Percentiles rank a stretch among this genome's conserved stretches.
These are phyloP conservation scores for Penicillium canariense DNA, from an alignment of 495 filamentous ascomycete genomes.

Conservation along the genomic window DNA sequence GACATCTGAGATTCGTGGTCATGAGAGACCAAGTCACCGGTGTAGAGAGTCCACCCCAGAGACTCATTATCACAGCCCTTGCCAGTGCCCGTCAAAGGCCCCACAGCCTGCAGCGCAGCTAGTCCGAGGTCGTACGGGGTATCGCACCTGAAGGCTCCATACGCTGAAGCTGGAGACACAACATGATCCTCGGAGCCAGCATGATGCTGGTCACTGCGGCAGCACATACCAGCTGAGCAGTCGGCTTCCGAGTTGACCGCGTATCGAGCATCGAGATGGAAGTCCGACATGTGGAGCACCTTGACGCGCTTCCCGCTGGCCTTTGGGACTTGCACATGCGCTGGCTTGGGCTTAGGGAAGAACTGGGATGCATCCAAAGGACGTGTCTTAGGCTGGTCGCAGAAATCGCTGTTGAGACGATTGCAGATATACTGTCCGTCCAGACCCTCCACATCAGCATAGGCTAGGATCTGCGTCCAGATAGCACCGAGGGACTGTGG, in stretches of 20 bases:
- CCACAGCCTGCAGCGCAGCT: slow-evolving; percentile 56
- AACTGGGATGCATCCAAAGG: slow-evolving; percentile 42
- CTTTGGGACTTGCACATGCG: slow-evolving; percentile 36
- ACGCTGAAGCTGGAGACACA: slow-evolving; percentile 49
- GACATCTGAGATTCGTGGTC: slow-evolving; percentile 47
- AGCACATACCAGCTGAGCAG: slow-evolving; percentile 53
- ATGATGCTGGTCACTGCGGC: slow-evolving; percentile 46
- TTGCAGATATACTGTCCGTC: slow-evolving; percentile 61
- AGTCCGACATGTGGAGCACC: slow-evolving; percentile 59
- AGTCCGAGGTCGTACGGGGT: slow-evolving; percentile 58
- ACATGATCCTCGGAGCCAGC: slow-evolving; percentile 28
- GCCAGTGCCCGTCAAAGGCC: slow-evolving; percentile 54
- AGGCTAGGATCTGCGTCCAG: slow-evolving; percentile 57
- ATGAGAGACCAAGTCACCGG: slow-evolving; percentile 56
- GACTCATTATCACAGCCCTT: slow-evolving; percentile 30
- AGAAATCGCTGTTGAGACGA: slow-evolving; percentile 45
- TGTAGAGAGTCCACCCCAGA: slow-evolving; percentile 53
- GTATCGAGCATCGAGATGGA: slow-evolving; percentile 60
- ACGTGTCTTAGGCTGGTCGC: slow-evolving; percentile 41
- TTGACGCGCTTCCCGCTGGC: slow-evolving; percentile 54
- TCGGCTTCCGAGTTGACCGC: slow-evolving; percentile 54
- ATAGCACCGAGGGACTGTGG: slow-evolving; percentile 49
- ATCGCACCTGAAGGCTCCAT: slow-evolving; percentile 56
- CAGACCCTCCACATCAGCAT: slow-evolving; percentile 52
- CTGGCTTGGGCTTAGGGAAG: slow-evolving; percentile 58